phyloP scores from a whole-genome alignment of 2,329 filamentous ascomycete species.

The Davidsoniella neocaledoniae region DNA sequence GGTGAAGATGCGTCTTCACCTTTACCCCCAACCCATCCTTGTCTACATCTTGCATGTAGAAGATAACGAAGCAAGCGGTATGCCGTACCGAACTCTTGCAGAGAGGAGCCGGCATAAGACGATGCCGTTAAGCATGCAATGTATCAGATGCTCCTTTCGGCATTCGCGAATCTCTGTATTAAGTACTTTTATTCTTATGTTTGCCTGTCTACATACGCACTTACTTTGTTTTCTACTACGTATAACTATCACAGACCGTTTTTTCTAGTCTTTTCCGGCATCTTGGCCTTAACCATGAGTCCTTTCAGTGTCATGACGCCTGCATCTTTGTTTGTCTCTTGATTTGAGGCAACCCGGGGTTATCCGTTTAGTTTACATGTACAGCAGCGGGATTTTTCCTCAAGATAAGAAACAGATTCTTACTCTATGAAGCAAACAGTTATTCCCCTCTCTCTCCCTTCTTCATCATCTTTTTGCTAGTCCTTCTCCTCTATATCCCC shows the following conservation, averaged over 20 bases:
- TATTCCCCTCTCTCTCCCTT: background rate
- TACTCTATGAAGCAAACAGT: background rate
- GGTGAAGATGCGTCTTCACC: no score
- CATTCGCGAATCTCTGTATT: background rate
- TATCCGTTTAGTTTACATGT: background rate
- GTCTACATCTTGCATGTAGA: no score
- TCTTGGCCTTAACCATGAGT: background rate
- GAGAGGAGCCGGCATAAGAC: no score
- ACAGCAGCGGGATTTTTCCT: background rate
- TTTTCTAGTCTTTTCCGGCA: background rate
- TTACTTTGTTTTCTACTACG: no score
- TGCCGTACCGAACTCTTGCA: no score
- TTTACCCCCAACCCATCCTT: no score
- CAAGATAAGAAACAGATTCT: background rate
- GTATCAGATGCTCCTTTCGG: background rate
- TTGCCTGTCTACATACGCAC: no score
- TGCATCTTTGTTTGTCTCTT: background rate
- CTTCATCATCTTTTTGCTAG: background rate
- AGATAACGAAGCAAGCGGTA: no score
- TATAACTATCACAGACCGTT: no score
- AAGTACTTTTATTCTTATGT: background rate
- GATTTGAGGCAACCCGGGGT: background rate
- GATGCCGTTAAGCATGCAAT: no score
- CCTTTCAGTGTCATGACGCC: background rate
- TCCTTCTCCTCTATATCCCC: no score